Conservation (phyloP, 2,329 filamentous ascomycete genomes). For the Juglanconis sp. region DNA sequence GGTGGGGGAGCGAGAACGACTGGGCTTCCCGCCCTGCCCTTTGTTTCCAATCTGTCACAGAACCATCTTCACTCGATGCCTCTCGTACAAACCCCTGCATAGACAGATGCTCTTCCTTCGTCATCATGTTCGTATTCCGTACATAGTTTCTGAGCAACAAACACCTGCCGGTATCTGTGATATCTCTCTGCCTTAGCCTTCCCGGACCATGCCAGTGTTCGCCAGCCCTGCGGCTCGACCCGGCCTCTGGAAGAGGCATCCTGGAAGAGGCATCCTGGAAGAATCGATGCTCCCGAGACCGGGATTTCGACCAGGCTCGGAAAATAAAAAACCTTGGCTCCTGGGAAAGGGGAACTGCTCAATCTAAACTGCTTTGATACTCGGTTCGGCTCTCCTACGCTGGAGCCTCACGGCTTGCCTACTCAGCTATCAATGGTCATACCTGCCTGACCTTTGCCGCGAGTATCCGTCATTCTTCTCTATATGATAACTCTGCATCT, state of each 20-base stretch:
- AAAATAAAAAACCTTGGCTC: neutral
- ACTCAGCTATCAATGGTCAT: too few relatives aligned
- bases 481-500: too few relatives aligned
- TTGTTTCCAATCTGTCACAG: slow-evolving; percentile 20
- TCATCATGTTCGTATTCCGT: too few relatives aligned
- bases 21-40: neutral
- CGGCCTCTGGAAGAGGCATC: too few relatives aligned
- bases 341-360: neutral
- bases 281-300: neutral
- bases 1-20: slow-evolving; percentile 10
- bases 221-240: neutral
- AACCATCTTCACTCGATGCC: neutral
- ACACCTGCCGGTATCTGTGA: neutral
- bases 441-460: too few relatives aligned
- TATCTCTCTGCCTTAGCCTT: too few relatives aligned
- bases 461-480: too few relatives aligned
- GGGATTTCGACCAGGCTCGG: neutral
- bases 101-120: too few relatives aligned
- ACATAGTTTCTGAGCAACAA: neutral
- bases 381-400: too few relatives aligned
- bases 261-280: too few relatives aligned
- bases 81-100: neutral
- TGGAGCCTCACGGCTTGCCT: too few relatives aligned
- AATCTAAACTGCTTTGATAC: too few relatives aligned
- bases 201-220: neutral